A percentile compares a stretch with the other conserved stretches of the same genome.
Evolutionary conservation across 345 rosid genomes (phyloP).

Genomic region (Aquilaria malaccensis): DNA sequence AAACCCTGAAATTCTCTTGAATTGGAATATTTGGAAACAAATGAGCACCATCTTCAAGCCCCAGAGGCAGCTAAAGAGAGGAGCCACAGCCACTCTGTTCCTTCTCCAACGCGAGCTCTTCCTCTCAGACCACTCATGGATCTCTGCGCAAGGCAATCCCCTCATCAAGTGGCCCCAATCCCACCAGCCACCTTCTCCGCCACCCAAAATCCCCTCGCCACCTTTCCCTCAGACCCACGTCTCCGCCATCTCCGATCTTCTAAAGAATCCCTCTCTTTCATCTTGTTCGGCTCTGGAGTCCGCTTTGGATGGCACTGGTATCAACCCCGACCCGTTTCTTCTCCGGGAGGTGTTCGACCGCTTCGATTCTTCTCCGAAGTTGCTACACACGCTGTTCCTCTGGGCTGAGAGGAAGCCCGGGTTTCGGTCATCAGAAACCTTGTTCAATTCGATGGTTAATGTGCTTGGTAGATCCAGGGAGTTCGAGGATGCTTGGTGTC

Average conservation of each 20-base stretch:
- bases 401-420: constrained; percentile 73
- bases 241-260: constrained; percentile 40
- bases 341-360: constrained; percentile 43
- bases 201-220: constrained; percentile 4
- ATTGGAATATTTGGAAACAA: background rate
- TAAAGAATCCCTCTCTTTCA: constrained; percentile 30
- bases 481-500: constrained; percentile 64
- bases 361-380: constrained; percentile 59
- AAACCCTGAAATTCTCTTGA: background rate
- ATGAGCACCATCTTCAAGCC: constrained; percentile 1
- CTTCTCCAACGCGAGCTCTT: constrained; percentile 10
- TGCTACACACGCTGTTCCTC: constrained; percentile 48
- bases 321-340: constrained; percentile 43
- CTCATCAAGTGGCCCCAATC: constrained; percentile 29
- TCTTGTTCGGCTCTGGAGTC: constrained; percentile 41
- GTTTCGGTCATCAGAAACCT: constrained; percentile 32
- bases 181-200: constrained; percentile 11
- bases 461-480: constrained; percentile 59
- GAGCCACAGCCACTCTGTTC: background rate
- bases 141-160: constrained; percentile 25
- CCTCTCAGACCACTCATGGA: constrained; percentile 27
- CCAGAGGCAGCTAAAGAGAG: background rate
- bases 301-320: constrained; percentile 45
- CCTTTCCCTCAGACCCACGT: constrained; percentile 32
- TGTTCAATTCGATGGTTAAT: constrained; percentile 44